These are phyloP conservation scores for Hysterium pulicare DNA, from an alignment of 2,329 filamentous ascomycete genomes.

Conservation along the genomic window DNA sequence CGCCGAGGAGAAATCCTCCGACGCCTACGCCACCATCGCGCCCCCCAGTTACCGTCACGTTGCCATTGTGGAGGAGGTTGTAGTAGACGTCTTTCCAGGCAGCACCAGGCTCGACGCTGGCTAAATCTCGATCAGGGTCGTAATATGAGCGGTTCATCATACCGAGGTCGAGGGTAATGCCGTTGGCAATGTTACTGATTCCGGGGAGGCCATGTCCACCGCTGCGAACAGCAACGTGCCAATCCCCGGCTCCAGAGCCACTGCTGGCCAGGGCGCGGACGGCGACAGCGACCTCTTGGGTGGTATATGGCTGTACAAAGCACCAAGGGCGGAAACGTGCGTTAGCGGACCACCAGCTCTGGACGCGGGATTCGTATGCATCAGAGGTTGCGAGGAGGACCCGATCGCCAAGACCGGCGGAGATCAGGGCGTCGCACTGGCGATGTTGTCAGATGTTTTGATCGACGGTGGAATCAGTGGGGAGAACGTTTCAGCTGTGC, in stretches of 20 bases:
- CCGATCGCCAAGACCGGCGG: neutral
- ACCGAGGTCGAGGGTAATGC: slow-evolving; percentile 31
- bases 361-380: slow-evolving; percentile 3
- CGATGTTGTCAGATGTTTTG: no score
- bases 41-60: slow-evolving; percentile 20
- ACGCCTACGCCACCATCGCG: slow-evolving; percentile 27
- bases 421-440: neutral
- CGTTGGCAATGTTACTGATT: slow-evolving; percentile 23
- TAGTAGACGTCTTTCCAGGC: slow-evolving; percentile 37
- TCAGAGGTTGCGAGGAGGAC: neutral
- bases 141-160: slow-evolving; percentile 16
- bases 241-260: neutral
- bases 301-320: slow-evolving; percentile 4
- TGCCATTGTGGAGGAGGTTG: slow-evolving; percentile 14
- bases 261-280: slow-evolving; percentile 1
- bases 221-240: slow-evolving; percentile 10
- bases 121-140: slow-evolving; percentile 12
- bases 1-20: slow-evolving; percentile 28
- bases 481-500: neutral
- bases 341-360: slow-evolving; percentile 5
- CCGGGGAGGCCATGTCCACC: slow-evolving; percentile 26
- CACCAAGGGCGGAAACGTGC: slow-evolving; percentile 5
- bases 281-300: slow-evolving; percentile 5
- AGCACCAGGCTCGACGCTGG: slow-evolving; percentile 21
- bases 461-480: no score